Conservation (phyloP, 306 rosid genomes). For the Parietaria judaica region DNA sequence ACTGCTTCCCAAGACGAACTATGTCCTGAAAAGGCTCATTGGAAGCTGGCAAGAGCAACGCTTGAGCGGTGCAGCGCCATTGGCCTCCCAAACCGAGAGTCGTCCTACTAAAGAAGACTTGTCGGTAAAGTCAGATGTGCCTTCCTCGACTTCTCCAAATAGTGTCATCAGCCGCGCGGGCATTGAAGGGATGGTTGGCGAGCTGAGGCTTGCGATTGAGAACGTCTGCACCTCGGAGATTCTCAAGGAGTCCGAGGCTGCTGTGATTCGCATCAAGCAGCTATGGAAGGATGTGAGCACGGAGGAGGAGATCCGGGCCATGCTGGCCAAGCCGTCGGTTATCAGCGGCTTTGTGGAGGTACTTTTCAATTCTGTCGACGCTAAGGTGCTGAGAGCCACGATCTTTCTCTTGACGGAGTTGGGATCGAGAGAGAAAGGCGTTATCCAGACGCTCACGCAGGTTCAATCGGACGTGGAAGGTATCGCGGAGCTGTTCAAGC, state of each 20-base stretch:
- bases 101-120: conserved; percentile 20
- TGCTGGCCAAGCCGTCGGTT: conserved; percentile 63
- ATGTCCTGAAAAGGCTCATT: conserved; percentile 78
- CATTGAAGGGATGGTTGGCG: conserved; percentile 45
- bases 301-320: conserved; percentile 44
- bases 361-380: conserved; percentile 65
- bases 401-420: conserved; percentile 72
- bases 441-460: conserved; percentile 59
- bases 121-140: conserved; percentile 24
- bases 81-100: conserved; percentile 28
- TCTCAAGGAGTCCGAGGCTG: conserved; percentile 72
- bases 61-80: conserved; percentile 21
- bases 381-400: conserved; percentile 49
- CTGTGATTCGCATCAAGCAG: conserved; percentile 60
- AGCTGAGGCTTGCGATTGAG: conserved; percentile 48
- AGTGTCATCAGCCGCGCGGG: conserved; percentile 54
- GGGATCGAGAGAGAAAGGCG: conserved; percentile 60
- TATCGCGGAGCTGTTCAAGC: conserved; percentile 55
- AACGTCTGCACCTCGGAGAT: conserved; percentile 66
- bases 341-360: conserved; percentile 81
- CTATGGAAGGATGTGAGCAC: conserved; percentile 57
- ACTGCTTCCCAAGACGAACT: conserved; percentile 81
- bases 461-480: conserved; percentile 84
- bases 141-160: conserved; percentile 56
- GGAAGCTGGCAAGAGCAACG: conserved; percentile 81